Base-by-base conservation (phyloP, 805 yeast genomes). In the Torulaspora franciscae region DNA sequence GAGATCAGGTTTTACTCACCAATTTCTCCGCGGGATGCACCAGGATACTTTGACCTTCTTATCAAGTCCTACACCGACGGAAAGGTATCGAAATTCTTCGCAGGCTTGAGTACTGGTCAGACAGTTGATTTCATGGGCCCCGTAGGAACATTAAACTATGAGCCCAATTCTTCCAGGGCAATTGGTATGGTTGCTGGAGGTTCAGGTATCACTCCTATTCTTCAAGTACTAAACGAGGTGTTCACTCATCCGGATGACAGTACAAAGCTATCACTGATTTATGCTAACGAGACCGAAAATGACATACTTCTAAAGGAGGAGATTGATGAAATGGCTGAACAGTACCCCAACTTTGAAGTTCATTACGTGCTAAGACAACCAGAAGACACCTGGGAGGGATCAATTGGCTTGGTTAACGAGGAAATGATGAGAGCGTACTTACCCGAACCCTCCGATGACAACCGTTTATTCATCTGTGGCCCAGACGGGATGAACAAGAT, bases 191-290 rank as follows among this genome's bases (percentile, higher is more conserved):
- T 85, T 54, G 91, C 90, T 6, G 95, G 93, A 54, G 95, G 95
- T 14, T 79, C 91, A 0, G 95, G 97, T 42, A 83, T 90, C 51
- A 87, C 96, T 7, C 96, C 97, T 30, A 81, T 87, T 67, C 74
- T 85, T 58, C 95, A 89, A 67, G 83, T 90, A 11, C 71, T 85
- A 42, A 80, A 85, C 48, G 76, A 76, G 47, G 73, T 84, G 40
- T 77, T 83, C 49, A 83, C 89, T 13, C 79, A 81, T 23, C 81
- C 87, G 3, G 80, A 74, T 46, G 90, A 84, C 62, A 29, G 61
- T 26, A 83, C 91, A 29, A 72, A 74, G 42, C 71, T 85, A 43
- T 71, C 78, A 2, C 66, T 85, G 52, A 70, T 85, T 41, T 85
- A 73, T 60, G 89, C 88, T 26, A 85, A 85, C 56, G 85, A 83